A percentile compares a stretch with the other conserved stretches of the same genome.
phyloP scores from a whole-genome alignment of 2,329 filamentous ascomycete species.

The Fonsecaea nubica region DNA sequence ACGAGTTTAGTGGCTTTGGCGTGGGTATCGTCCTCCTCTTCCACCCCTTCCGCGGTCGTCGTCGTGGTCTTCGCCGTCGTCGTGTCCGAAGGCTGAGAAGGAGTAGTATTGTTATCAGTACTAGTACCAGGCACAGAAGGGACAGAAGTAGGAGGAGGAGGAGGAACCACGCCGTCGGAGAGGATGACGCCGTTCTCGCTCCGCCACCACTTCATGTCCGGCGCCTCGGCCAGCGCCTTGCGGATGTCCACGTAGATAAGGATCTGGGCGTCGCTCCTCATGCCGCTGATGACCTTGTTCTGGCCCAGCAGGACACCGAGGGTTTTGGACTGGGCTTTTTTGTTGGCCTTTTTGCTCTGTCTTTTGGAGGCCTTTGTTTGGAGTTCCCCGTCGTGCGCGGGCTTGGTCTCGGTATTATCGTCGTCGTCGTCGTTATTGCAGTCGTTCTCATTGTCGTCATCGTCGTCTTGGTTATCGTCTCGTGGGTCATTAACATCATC shows the following conservation, averaged over 20 bases:
- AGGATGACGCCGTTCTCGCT: conserved; percentile 80
- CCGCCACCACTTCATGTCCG: conserved; percentile 72
- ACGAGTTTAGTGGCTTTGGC: conserved; percentile 53
- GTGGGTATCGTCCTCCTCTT: conserved; percentile 8
- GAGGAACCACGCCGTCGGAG: conserved; percentile 52
- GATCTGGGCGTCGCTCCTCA: conserved; percentile 78
- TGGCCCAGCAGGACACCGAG: conserved; percentile 30
- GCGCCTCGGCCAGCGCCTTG: conserved; percentile 62
- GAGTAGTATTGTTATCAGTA: too few species aligned
- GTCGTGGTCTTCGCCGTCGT: background rate
- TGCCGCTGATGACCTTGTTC: conserved; percentile 72
- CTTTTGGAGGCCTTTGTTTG: too few species aligned
- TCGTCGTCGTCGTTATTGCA: too few species aligned
- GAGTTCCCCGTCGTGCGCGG: too few species aligned
- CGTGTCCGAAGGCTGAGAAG: background rate
- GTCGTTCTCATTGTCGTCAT: background rate
- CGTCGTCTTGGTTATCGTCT: background rate
- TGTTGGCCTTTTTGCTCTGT: too few species aligned
- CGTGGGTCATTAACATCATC: too few species aligned
- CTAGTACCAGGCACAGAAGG: too few species aligned
- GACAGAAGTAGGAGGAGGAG: background rate
- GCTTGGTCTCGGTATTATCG: too few species aligned
- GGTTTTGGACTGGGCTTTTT: background rate
- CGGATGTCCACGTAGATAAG: conserved; percentile 77
- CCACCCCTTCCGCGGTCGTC: background rate